A percentile compares a stretch with the other conserved stretches of the same genome.
Evolutionary conservation across 495 filamentous ascomycete species (phyloP).

Genomic region (Darksidea phi): DNA sequence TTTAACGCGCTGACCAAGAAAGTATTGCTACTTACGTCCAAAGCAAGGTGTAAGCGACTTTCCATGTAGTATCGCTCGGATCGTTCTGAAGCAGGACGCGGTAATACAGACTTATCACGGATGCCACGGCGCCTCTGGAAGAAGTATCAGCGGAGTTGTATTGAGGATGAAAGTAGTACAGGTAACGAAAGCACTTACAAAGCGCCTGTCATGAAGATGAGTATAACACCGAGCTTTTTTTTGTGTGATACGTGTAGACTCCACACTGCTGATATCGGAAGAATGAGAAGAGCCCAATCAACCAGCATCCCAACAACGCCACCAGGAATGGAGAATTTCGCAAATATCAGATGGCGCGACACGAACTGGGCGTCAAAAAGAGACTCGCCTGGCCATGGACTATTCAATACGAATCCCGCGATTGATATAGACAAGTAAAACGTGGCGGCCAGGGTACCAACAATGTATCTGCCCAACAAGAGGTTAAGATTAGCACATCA

Average conservation of each 20-base stretch:
- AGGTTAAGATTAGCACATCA: neutral
- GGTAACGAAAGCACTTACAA: neutral
- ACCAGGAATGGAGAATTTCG: slow-evolving; percentile 1
- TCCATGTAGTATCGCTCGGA: neutral
- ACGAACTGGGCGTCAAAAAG: neutral
- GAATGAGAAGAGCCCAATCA: neutral
- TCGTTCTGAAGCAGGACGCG: neutral
- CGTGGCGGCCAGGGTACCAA: neutral
- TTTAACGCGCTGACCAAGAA: neutral
- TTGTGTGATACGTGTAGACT: neutral
- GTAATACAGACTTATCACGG: neutral
- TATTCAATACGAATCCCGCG: slow-evolving; percentile 2
- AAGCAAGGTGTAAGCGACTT: neutral
- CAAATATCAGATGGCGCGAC: neutral
- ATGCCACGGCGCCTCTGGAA: neutral
- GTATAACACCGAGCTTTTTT: slow-evolving; percentile 1
- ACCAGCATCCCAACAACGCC: slow-evolving; percentile 7
- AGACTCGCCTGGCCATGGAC: slow-evolving; percentile 4
- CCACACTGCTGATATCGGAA: slow-evolving; percentile 3
- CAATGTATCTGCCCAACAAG: neutral
- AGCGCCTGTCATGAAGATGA: slow-evolving; percentile 4
- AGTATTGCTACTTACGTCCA: neutral
- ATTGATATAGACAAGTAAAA: slow-evolving; percentile 1
- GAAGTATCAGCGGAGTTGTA: neutral
- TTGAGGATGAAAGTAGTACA: neutral